Conservation (phyloP, 108 stramenopile genomes). For the Skeletonema grethae region DNA sequence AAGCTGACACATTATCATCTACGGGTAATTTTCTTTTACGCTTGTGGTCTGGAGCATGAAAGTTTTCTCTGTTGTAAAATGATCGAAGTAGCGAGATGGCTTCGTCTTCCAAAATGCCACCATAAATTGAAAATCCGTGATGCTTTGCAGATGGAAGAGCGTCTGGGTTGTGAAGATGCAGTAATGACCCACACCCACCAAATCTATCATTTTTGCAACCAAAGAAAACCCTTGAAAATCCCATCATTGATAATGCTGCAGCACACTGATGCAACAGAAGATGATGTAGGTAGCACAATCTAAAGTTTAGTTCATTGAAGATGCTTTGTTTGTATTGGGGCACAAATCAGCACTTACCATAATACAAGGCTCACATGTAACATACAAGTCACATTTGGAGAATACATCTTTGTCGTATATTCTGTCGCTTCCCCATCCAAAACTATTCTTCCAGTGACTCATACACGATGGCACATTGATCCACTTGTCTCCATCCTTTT, state of each 20-base stretch:
- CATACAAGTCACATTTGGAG: constrained; percentile 63
- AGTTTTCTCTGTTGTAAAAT: constrained; percentile 86
- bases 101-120: constrained; percentile 72
- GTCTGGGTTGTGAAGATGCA: constrained; percentile 60
- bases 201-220: constrained; percentile 86
- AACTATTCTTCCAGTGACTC: constrained; percentile 59
- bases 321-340: neutral
- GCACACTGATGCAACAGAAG: constrained; percentile 53
- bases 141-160: constrained; percentile 35
- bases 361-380: constrained; percentile 90
- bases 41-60: constrained; percentile 82
- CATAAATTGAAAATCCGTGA: constrained; percentile 59
- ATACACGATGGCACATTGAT: constrained; percentile 48
- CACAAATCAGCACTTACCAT: constrained; percentile 51
- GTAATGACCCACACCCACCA: constrained; percentile 82
- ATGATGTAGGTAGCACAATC: too few species aligned
- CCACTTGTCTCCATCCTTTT: constrained; percentile 57
- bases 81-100: constrained; percentile 73
- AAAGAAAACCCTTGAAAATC: constrained; percentile 74
- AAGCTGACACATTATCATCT: constrained; percentile 2
- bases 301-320: neutral
- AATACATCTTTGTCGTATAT: constrained; percentile 56
- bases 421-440: constrained; percentile 62
- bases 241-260: constrained; percentile 77
- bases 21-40: constrained; percentile 44